Conservation (phyloP, 257 asterid genomes). For the Coffea canephora region DNA sequence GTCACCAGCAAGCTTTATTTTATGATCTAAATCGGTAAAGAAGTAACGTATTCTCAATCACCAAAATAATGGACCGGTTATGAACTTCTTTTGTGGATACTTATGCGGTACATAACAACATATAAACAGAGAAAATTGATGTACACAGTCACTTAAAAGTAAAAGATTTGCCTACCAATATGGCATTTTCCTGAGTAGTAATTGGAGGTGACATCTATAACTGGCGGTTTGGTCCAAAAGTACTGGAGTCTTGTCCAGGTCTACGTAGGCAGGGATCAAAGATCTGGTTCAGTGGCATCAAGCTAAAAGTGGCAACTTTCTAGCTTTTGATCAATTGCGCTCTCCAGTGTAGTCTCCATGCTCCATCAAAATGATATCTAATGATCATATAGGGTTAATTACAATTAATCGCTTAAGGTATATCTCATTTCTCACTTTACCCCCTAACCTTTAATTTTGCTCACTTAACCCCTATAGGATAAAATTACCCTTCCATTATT, state of each 20-base stretch:
- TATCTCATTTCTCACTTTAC: no score
- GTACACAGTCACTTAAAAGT: background rate
- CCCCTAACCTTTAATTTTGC: no score
- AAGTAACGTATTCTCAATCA: constrained; percentile 1
- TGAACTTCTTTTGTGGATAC: background rate
- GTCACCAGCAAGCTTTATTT: background rate
- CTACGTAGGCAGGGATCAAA: no score
- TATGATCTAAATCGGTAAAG: background rate
- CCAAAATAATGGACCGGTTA: background rate
- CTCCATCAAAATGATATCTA: background rate
- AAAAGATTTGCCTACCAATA: background rate
- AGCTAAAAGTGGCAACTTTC: background rate
- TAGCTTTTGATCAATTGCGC: background rate
- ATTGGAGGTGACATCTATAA: no score
- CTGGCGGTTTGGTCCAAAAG: no score
- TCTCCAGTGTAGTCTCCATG: background rate
- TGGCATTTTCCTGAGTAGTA: no score
- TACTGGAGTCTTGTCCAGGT: no score
- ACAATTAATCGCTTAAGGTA: no score
- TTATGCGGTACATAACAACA: background rate
- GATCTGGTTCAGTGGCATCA: background rate
- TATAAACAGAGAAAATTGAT: background rate
- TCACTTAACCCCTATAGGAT: no score
- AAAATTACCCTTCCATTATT: no score
- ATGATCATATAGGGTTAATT: background rate